Conservation (phyloP, 495 filamentous ascomycete genomes). For the Antarctomyces pellizariae region DNA sequence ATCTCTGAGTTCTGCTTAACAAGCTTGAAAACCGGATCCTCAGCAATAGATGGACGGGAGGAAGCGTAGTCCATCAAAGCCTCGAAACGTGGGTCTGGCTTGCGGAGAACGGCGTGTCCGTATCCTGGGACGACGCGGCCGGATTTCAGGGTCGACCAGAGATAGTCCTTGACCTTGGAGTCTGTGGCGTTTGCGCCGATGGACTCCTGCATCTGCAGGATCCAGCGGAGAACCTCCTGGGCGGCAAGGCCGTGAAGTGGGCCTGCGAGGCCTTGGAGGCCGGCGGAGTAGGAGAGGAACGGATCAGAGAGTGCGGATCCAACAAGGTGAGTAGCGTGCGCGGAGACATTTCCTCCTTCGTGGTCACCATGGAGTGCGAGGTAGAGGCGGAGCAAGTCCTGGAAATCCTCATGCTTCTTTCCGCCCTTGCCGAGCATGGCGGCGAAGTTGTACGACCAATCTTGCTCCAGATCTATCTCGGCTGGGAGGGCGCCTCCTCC, state of each 20-base stretch:
- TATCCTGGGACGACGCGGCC: conserved; percentile 92
- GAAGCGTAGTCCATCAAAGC: conserved; percentile 90
- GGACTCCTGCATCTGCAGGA: conserved; percentile 74
- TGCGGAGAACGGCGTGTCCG: conserved; percentile 93
- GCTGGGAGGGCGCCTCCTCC: conserved; percentile 56
- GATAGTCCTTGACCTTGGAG: conserved; percentile 57
- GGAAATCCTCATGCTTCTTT: conserved; percentile 71
- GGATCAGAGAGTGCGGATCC: conserved; percentile 90
- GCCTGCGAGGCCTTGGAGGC: conserved; percentile 83
- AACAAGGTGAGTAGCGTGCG: conserved; percentile 91
- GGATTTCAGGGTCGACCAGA: conserved; percentile 81
- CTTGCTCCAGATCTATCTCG: conserved; percentile 57
- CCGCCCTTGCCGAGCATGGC: conserved; percentile 86
- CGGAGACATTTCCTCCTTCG: conserved; percentile 93
- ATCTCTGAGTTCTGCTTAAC: conserved; percentile 61
- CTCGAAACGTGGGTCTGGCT: conserved; percentile 89
- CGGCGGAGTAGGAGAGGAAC: conserved; percentile 87
- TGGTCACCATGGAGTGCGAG: conserved; percentile 94
- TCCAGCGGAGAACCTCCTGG: conserved; percentile 92
- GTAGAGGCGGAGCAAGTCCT: conserved; percentile 81
- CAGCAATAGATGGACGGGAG: conserved; percentile 57
- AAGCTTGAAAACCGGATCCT: conserved; percentile 77
- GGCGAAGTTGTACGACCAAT: conserved; percentile 97
- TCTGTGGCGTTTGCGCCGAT: conserved; percentile 63
- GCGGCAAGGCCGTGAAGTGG: conserved; percentile 89